Percentiles rank a stretch among this genome's conserved stretches.
phyloP scores from a whole-genome alignment of 257 asterid species.

The Solanum chaucha region DNA sequence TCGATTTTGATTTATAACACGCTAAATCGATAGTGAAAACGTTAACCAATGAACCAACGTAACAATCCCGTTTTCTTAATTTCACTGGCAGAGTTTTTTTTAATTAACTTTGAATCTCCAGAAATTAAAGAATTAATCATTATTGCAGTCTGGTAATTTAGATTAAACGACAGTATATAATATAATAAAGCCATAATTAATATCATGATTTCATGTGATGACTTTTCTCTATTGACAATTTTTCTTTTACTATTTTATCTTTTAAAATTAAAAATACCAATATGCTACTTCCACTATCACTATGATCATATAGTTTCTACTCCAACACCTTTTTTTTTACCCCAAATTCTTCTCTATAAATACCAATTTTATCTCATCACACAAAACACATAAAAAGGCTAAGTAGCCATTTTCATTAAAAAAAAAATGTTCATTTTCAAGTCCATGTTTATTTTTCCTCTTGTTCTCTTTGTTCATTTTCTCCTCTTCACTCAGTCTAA shows the following conservation, averaged over 20 bases:
- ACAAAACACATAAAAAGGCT: neutral
- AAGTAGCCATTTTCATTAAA: neutral
- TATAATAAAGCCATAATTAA: neutral
- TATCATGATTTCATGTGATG: too few relatives aligned
- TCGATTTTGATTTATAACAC: too few relatives aligned
- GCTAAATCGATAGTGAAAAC: neutral
- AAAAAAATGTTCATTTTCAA: neutral
- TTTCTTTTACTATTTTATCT: neutral
- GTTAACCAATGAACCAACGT: neutral
- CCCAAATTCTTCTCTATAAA: neutral
- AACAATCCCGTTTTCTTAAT: neutral
- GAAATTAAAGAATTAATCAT: neutral
- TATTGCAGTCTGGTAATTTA: neutral
- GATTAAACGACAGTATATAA: neutral
- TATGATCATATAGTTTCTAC: neutral
- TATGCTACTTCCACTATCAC: neutral
- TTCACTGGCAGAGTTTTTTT: too few relatives aligned
- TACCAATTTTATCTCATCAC: neutral
- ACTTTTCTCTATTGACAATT: neutral
- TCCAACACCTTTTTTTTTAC: neutral
- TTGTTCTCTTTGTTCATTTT: conserved; percentile 8
- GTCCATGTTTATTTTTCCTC: neutral
- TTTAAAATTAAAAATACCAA: neutral
- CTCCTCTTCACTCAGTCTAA: neutral
- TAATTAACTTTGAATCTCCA: neutral